Evolutionary conservation across 148 eudicot genomes (phyloP), one percentile per base, ranked within the genome.

Genomic region (Polygonum aviculare): DNA sequence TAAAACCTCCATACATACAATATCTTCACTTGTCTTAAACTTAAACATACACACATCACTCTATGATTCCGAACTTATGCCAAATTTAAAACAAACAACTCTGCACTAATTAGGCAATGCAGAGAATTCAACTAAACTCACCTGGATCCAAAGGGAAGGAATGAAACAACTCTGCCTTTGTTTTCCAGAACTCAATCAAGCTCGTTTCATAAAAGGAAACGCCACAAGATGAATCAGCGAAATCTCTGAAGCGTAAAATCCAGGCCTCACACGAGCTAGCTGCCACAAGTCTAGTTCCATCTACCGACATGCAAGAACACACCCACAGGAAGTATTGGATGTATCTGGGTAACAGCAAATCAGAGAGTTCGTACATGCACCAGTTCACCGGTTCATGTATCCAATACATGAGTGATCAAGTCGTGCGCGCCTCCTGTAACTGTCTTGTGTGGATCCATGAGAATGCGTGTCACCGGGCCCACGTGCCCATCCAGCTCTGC

Each of bases 361-460:
- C 55, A 92, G 81, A 35, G 85, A 79, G 77, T 86, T 92, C n/a
- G 79, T 79, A 36, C 60, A 83, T 21, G 8, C 51, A 41, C 89
- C 31, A 26, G 31, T 26, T 26, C 0, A 26, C 31, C 92, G 4
- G 89, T 85, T 65, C 77, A 76, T 12, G 81, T 69, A 55, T 86
- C 94, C 92, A 92, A 92, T 18, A 92, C 78, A 12, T 82, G 77
- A 2, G 86, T 15, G 36, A 41, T 74, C 5, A 74, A 55, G 76
- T 90, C 92, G 40, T 79, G 50, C 1, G 84, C 83, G 41, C 94
- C 82, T 19, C 89, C 94, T 3, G 89, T 85, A 54, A 90, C 92
- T 12, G 90, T 77, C 81, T 90, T 92, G 84, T 88, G 77, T 6
- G 72, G 45, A 73, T 92, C 97, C 90, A 90, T 79, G 82, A 87